Base-by-base conservation (phyloP, 805 yeast genomes). In the Saturnispora saitoi region DNA sequence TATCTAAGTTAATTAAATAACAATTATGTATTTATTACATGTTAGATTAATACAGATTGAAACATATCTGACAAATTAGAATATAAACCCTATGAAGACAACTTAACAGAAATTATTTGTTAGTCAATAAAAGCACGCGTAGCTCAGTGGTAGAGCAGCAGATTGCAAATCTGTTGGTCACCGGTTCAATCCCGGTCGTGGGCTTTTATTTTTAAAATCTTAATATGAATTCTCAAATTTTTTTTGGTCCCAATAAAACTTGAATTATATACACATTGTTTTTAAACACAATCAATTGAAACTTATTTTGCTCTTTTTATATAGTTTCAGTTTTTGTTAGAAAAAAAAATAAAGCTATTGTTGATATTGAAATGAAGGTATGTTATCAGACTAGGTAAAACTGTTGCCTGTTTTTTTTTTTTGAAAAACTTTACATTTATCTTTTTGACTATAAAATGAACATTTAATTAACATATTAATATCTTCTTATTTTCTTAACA, bases 121-220 rank as follows among this genome's bases (percentile, higher is more conserved):
- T n/a, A 11, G n/a, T 12, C 38, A 34, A 9, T 17, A 11, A 11
- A 45, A 17, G 58, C 56, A 53, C 56, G 56, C 43, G 52, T 86
- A 89, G 95, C 93, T 89, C 90, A 86, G 93, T 81, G 93, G 95
- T 85, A 86, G 91, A 90, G 95, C 91, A 84, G 90, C 86, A 83
- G 95, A 86, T 86, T 86, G 95, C 95, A 86, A 86, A 85, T 86
- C 95, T 84, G 86, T 82, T 84, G 95, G 95, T 86, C 93, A 88
- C 82, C 78, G 81, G 95, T 86, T 86, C 95, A 81, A 86, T 66
- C 80, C 95, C 82, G 95, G 82, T 86, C 77, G 81, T 81, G 78
- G 81, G 87, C 93, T 83, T 53, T 32, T n/a, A n/a, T n/a, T 22
- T 17, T 50, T 51, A 45, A 45, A 30, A 34, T 43, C 22, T 31